Evolutionary conservation across 2,329 filamentous ascomycete genomes (phyloP).

Genomic region (Alternaria panax): DNA sequence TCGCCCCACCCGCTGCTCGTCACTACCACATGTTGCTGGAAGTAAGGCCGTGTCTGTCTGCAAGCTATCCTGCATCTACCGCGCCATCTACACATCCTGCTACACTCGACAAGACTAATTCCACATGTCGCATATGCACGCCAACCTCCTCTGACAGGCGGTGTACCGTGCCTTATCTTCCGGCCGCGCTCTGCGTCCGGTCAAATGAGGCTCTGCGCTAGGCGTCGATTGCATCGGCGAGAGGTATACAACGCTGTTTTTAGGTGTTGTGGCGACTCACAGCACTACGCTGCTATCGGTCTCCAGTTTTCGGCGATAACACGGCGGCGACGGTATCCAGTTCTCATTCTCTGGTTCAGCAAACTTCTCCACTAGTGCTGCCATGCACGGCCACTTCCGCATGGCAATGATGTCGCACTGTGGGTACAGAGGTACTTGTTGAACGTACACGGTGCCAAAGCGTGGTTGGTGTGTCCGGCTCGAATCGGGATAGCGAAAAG

Average conservation of each 20-base stretch:
- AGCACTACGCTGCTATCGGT: slow-evolving; percentile 26
- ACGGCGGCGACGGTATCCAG: slow-evolving; percentile 37
- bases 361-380: slow-evolving; percentile 33
- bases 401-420: slow-evolving; percentile 37
- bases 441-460: slow-evolving; percentile 20
- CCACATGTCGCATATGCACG: slow-evolving; percentile 18
- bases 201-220: slow-evolving; percentile 30
- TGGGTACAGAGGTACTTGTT: slow-evolving; percentile 41
- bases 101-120: slow-evolving; percentile 17
- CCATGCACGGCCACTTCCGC: slow-evolving; percentile 26
- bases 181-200: slow-evolving; percentile 33
- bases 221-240: slow-evolving; percentile 27
- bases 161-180: slow-evolving; percentile 23
- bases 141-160: slow-evolving; percentile 17
- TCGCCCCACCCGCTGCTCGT: slow-evolving; percentile 25
- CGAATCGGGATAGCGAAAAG: slow-evolving; percentile 31
- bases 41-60: slow-evolving; percentile 18
- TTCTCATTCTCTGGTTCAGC: slow-evolving; percentile 36
- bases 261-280: slow-evolving; percentile 35
- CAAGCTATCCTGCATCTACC: slow-evolving; percentile 18
- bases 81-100: slow-evolving; percentile 11
- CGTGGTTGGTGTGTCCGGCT: slow-evolving; percentile 27
- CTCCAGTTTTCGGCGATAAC: slow-evolving; percentile 34
- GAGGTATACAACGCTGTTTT: slow-evolving; percentile 13
- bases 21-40: slow-evolving; percentile 20